Base-by-base conservation (phyloP, 2,329 filamentous ascomycete species). In the Pseudocercospora macadamiae region DNA sequence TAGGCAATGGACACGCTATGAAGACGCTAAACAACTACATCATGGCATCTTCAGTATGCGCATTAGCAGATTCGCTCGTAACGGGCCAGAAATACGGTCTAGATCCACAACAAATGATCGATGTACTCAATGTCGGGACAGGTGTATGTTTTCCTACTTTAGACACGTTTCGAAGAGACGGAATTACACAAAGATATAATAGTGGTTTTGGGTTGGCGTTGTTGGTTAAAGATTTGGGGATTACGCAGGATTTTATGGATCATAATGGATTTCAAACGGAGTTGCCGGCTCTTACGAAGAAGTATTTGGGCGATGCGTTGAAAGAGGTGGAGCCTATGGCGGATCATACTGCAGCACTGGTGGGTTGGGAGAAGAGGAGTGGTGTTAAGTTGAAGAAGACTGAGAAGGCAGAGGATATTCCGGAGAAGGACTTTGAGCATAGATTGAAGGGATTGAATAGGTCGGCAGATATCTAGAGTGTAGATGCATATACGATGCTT, bases 51-150 rank as follows among this genome's bases (percentile, higher is more conserved):
- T 70, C 69, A 16, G 73, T 74, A 12, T 70, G 69, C 48, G 71
- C 71, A 5, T 57, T 73, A 3, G 65, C 64, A 48, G 71, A 73
- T 49, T 68, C 67, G 30, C 48, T 74, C 4, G 66, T 74, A 0
- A 70, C 70, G 2, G 73, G 73, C 1, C 71, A 74, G 53, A 74
- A 74, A 54, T 72, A 71, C 45, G 73, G 73, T 1, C 64, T 75
- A 1, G 69, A 74, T 54, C 73, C 72, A 8, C 68, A 74, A 44
- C 69, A 68, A 21, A 77, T 77, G 74, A 71, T 77, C 48, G 74
- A 77, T 48, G 74, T 74, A 3, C 66, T 77, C 51, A 77, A 77
- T 55, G 74, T 77, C 3, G 75, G 75, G 4, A 77, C 75, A 0
- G 75, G 75, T 2, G 68, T 73, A 2, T 73, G 70, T 54, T 77